Base-by-base conservation (phyloP, 768 basidiomycete genomes). In the Suillus subalutaceus region DNA sequence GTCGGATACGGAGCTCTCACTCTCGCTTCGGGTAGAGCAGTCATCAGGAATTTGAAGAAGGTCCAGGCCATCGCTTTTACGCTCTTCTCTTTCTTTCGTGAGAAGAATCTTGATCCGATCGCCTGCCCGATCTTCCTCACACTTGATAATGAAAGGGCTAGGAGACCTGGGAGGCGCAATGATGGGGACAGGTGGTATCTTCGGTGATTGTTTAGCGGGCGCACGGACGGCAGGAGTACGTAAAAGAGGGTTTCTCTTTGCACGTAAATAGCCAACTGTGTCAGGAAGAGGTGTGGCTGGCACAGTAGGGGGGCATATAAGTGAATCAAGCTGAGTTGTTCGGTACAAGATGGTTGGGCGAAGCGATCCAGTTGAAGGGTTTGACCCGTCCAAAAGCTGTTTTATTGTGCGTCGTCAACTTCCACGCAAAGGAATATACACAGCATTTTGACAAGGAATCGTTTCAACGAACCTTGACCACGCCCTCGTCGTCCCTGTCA, bases 131-230 rank as follows among this genome's bases (percentile, higher is more conserved):
- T 81, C 81, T 58, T 84, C 85, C 1, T 64, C 62, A 26, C 77
- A 80, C 20, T 32, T 58, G 18, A 75, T 44, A 0, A 30, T 1
- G 0, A 62, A 80, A 78, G 32, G 70, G 44, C 7, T 76, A 66
- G 32, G 74, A 71, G 9, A 78, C 72, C 70, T 60, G 0, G 88
- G 86, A 2, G 88, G 88, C 5, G 86, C 86, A 16, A 89, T 84
- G 63, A 87, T 80, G 0, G 88, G 87, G 0, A 88, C 81, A 0
- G 70, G 64, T 6, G 71, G 68, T 6, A 72, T 76, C 10, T 23
- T 26, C 2, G 56, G 56, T 9, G 35, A 18, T n/a, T 64, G 66
- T 32, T 46, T 41, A 20, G 68, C 63, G 4, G 26, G 37, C 26
- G 18, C 60, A 5, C 59, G 63, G 10, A 69, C 6, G 9, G 61